phyloP scores from a whole-genome alignment of 78 protist species.

The slime mould (Dictyostelium discoideum) region dicty_2.7 NC_007089.4:6240501-6241000 shows the following conservation, averaged over 20 bases:
- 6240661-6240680: slow-evolving; percentile 31
- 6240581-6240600: slow-evolving; percentile 1
- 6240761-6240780: background rate
- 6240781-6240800: slow-evolving; percentile 10
- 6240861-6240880: background rate
- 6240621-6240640: background rate
- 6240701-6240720: background rate
- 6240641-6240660: background rate
- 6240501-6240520: background rate
- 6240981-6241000: background rate
- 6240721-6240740: slow-evolving; percentile 26
- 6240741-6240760: background rate
- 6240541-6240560: no score
- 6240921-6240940: background rate
- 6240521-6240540: no score
- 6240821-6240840: background rate
- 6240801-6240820: slow-evolving; percentile 4
- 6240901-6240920: background rate
- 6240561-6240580: background rate
- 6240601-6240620: slow-evolving; percentile 19
- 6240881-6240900: background rate
- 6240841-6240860: background rate
- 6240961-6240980: background rate
- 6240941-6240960: background rate
- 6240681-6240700: background rate